Evolutionary conservation across 1,284 basidiomycete species (phyloP).

Genomic region (Cryptococcus sp.): DNA sequence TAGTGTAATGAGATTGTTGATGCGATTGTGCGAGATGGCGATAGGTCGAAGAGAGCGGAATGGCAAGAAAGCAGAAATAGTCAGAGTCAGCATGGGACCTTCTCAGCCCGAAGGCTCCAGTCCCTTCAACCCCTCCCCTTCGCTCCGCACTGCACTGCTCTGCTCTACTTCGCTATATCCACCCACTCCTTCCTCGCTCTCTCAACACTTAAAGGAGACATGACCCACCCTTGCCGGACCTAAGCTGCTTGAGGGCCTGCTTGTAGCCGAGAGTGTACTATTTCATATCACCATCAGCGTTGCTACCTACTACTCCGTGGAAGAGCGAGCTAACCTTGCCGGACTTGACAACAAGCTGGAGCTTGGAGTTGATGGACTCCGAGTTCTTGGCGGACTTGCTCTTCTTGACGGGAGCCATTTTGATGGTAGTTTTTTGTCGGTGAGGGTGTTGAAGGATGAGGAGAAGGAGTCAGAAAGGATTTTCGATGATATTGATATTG

Average conservation of each 20-base stretch:
- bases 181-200: not conserved
- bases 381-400: constrained; percentile 86
- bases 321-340: constrained; percentile 46
- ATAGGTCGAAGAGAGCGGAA: constrained; percentile 3
- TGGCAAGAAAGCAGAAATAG: constrained; percentile 26
- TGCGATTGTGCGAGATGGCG: not conserved
- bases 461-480: constrained; percentile 2
- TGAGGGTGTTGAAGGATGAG: constrained; percentile 16
- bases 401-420: constrained; percentile 92
- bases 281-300: constrained; percentile 33
- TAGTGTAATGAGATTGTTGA: not conserved
- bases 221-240: constrained; percentile 90
- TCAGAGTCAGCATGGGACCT: constrained; percentile 71
- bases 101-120: constrained; percentile 95
- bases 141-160: constrained; percentile 1
- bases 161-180: constrained; percentile 1
- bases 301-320: not conserved
- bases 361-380: constrained; percentile 93
- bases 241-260: constrained; percentile 97
- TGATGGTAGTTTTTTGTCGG: constrained; percentile 12
- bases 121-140: constrained; percentile 57
- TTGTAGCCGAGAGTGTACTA: constrained; percentile 95
- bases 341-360: constrained; percentile 98
- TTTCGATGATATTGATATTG: constrained; percentile 6
- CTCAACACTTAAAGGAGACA: constrained; percentile 20